phyloP scores from a whole-genome alignment of 148 eudicot species.

The Polygonum maritimum region DNA sequence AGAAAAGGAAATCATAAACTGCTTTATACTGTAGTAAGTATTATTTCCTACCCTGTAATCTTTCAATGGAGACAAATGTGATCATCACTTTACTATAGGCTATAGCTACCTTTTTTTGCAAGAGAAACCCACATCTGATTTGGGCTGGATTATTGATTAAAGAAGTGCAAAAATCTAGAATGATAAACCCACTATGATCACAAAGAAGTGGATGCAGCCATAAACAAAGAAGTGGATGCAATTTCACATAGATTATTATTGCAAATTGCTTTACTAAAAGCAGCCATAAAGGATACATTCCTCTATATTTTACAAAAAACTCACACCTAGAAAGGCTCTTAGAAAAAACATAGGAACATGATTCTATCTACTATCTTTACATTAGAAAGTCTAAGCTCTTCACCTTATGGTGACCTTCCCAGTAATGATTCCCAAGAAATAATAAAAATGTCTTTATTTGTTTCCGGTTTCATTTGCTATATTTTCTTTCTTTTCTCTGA shows the following conservation, averaged over 20 bases:
- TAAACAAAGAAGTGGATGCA: slow-evolving; percentile 20
- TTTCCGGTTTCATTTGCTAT: slow-evolving; percentile 19
- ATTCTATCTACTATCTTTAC: slow-evolving; percentile 32
- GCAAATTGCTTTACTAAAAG: slow-evolving; percentile 38
- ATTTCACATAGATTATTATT: slow-evolving; percentile 55
- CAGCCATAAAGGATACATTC: slow-evolving; percentile 34
- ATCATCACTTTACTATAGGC: slow-evolving; percentile 22
- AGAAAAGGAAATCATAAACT: slow-evolving; percentile 2
- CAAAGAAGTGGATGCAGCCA: slow-evolving; percentile 20
- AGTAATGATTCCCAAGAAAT: slow-evolving; percentile 15
- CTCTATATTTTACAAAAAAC: slow-evolving; percentile 52
- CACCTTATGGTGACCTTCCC: neutral
- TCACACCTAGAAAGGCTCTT: slow-evolving; percentile 29
- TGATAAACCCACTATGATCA: slow-evolving; percentile 52
- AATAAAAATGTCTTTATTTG: slow-evolving; percentile 1
- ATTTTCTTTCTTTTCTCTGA: slow-evolving; percentile 37
- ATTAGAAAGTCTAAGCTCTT: slow-evolving; percentile 17
- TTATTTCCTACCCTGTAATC: slow-evolving; percentile 20
- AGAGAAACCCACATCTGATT: slow-evolving; percentile 22
- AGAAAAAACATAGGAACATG: slow-evolving; percentile 20
- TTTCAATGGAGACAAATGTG: slow-evolving; percentile 37
- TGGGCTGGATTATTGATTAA: slow-evolving; percentile 15
- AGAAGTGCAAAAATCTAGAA: slow-evolving; percentile 2
- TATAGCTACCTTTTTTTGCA: slow-evolving; percentile 11
- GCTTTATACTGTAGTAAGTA: slow-evolving; percentile 23